phyloP scores from a whole-genome alignment of 2,329 filamentous ascomycete genomes.

The Zelopaecilomyces penicillatus region DNA sequence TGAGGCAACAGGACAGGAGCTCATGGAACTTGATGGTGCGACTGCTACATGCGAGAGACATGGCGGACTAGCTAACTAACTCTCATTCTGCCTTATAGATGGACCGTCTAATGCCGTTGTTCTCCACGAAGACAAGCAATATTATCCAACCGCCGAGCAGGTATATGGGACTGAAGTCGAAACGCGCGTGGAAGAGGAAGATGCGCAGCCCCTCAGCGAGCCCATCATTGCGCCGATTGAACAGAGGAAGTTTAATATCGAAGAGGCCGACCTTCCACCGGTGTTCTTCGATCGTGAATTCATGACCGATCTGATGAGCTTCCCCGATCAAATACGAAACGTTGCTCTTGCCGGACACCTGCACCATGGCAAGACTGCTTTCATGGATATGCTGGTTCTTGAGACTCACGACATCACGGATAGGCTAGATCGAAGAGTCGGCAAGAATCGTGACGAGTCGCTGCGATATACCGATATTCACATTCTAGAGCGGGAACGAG shows the following conservation, averaged over 20 bases:
- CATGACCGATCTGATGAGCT: conserved; percentile 94
- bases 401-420: conserved; percentile 86
- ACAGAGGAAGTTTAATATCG: conserved; percentile 91
- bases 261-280: conserved; percentile 82
- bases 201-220: conserved; percentile 83
- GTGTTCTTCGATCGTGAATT: conserved; percentile 85
- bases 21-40: conserved; percentile 87
- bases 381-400: conserved; percentile 96
- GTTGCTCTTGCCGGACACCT: conserved; percentile 86
- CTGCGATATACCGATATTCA: conserved; percentile 92
- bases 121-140: conserved; percentile 97
- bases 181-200: conserved; percentile 92
- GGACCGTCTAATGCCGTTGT: conserved; percentile 95
- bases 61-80: neutral
- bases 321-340: conserved; percentile 88
- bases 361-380: conserved; percentile 95
- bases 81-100: conserved; percentile 33
- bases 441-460: conserved; percentile 78
- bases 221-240: conserved; percentile 91
- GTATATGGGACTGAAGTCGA: conserved; percentile 93
- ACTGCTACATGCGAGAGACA: neutral
- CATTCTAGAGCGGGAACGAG: conserved; percentile 78
- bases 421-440: conserved; percentile 69
- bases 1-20: conserved; percentile 66
- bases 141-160: conserved; percentile 96